These are phyloP conservation scores for Passalora sequoiae DNA, from an alignment of 2,329 filamentous ascomycete species.

Conservation along the genomic window DNA sequence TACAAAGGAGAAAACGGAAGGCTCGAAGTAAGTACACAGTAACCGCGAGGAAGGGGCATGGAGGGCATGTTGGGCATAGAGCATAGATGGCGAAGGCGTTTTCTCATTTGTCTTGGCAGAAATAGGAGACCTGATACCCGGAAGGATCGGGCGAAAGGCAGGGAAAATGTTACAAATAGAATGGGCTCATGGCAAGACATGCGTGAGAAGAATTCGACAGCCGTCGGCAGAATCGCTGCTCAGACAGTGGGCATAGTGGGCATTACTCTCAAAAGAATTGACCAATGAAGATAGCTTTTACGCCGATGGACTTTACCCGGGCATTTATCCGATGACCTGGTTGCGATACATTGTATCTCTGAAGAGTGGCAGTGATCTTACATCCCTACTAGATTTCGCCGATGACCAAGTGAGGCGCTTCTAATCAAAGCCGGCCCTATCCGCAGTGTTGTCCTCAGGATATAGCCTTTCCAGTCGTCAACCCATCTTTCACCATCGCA, in stretches of 20 bases:
- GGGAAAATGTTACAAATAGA: background rate
- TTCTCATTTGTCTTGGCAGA: background rate
- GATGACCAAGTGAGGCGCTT: no score
- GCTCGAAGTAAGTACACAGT: slow-evolving; percentile 3
- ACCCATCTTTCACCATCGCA: no score
- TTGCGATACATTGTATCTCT: no score
- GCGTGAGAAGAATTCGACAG: background rate
- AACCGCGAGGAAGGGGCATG: background rate
- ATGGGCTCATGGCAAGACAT: background rate
- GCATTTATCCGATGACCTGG: no score
- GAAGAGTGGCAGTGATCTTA: no score
- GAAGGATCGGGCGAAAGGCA: background rate
- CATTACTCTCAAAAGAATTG: background rate
- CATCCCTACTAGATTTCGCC: no score
- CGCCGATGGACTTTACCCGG: no score
- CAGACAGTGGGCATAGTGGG: background rate
- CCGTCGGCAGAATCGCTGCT: background rate
- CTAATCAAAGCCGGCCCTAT: no score
- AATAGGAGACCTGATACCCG: background rate
- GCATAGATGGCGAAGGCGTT: background rate
- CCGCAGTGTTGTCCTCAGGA: no score
- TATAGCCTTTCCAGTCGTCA: no score
- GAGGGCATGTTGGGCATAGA: background rate
- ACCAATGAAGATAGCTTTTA: no score
- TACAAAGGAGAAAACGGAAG: slow-evolving; percentile 1